phyloP scores from a whole-genome alignment of 805 yeast species.

The Sungouiozyma intestinalis region DNA sequence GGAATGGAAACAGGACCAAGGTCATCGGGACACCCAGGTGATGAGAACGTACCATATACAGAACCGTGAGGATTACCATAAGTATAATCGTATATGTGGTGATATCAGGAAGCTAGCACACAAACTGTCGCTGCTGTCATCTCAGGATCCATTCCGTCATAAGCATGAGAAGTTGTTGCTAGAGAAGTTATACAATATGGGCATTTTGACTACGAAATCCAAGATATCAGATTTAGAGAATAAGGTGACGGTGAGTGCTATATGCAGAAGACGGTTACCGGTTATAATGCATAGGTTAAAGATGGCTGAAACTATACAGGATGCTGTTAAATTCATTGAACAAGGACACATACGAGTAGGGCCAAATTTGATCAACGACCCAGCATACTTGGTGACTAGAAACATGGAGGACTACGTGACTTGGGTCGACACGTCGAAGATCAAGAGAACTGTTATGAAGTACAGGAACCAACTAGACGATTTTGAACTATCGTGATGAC shows the following conservation, averaged over 20 bases:
- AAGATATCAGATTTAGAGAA: slow-evolving; percentile 89
- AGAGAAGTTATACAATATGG: slow-evolving; percentile 84
- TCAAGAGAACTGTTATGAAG: slow-evolving; percentile 77
- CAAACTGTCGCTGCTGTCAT: slow-evolving; percentile 71
- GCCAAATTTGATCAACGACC: slow-evolving; percentile 89
- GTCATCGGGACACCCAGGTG: slow-evolving; percentile 92
- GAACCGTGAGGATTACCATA: slow-evolving; percentile 90
- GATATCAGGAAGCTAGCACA: slow-evolving; percentile 80
- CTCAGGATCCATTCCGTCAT: slow-evolving; percentile 76
- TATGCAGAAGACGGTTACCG: slow-evolving; percentile 86
- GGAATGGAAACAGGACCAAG: slow-evolving; percentile 94
- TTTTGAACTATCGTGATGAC: slow-evolving; percentile 36
- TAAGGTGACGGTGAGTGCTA: slow-evolving; percentile 81
- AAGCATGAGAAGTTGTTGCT: slow-evolving; percentile 82
- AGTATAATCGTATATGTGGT: slow-evolving; percentile 89
- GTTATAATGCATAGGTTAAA: slow-evolving; percentile 89
- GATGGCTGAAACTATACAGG: slow-evolving; percentile 83
- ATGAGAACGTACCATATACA: slow-evolving; percentile 92
- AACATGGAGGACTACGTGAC: slow-evolving; percentile 93
- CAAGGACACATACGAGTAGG: slow-evolving; percentile 98
- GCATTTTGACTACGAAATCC: slow-evolving; percentile 75
- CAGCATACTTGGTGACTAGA: slow-evolving; percentile 87
- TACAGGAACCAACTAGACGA: slow-evolving; percentile 69
- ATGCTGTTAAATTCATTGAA: slow-evolving; percentile 85
- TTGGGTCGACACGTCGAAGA: slow-evolving; percentile 96